A percentile compares a stretch with the other conserved stretches of the same genome.
Conservation (phyloP, 768 basidiomycete species). For the Mrakia blollopis region DNA sequence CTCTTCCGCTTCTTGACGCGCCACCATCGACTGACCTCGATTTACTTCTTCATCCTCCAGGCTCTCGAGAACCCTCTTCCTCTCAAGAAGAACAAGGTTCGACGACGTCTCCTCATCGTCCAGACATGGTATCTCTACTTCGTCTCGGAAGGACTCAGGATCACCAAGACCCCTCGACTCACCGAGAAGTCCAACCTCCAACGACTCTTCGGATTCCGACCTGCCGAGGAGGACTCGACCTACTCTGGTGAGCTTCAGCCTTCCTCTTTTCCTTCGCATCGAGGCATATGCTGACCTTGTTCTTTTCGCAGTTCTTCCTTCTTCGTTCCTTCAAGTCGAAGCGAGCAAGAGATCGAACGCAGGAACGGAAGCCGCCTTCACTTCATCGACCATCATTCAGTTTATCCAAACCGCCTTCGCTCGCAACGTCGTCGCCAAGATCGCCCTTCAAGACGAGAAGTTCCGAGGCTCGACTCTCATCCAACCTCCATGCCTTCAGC, state of each 20-base stretch:
- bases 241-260: neutral
- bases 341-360: neutral
- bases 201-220: neutral
- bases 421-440: neutral
- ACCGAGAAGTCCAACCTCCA: neutral
- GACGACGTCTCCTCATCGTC: neutral
- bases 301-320: neutral
- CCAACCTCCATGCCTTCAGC: neutral
- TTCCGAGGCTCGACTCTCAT: neutral
- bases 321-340: neutral
- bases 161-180: neutral
- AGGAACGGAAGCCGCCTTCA: neutral
- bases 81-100: neutral
- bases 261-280: neutral
- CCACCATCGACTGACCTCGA: neutral
- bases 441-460: neutral
- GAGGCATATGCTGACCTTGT: neutral
- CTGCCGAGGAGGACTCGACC: slow-evolving; percentile 1
- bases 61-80: slow-evolving; percentile 10
- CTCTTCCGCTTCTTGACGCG: neutral
- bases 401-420: neutral
- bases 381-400: neutral
- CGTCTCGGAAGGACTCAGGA: neutral
- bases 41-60: neutral
- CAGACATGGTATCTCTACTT: neutral